Conservation (phyloP, 2,329 filamentous ascomycete genomes). For the Fusarium pseudoanthophilum region DNA sequence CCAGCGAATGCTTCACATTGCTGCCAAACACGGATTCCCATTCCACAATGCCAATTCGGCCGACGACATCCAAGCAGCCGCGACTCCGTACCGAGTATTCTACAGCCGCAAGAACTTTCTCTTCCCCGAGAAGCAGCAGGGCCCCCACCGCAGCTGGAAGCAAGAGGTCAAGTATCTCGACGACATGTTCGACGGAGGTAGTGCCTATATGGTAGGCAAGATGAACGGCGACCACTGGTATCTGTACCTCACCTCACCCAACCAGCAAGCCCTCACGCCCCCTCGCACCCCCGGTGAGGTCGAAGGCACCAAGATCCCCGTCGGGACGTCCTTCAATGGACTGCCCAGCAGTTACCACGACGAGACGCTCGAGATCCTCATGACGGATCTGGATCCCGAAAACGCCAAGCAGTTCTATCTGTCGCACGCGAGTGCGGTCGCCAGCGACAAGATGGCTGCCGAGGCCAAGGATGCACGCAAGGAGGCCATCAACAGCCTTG, state of each 20-base stretch:
- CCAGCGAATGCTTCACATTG: slow-evolving; percentile 91
- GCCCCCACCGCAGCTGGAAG: slow-evolving; percentile 96
- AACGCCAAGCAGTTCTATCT: slow-evolving; percentile 78
- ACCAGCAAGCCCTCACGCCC: slow-evolving; percentile 79
- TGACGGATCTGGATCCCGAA: slow-evolving; percentile 76
- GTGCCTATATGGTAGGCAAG: slow-evolving; percentile 99
- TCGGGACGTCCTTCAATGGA: slow-evolving; percentile 54
- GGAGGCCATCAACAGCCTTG: slow-evolving; percentile 67
- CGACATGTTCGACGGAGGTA: slow-evolving; percentile 89
- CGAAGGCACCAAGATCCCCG: slow-evolving; percentile 64
- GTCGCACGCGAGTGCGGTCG: slow-evolving; percentile 84
- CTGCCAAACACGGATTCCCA: slow-evolving; percentile 87
- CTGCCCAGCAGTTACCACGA: slow-evolving; percentile 67
- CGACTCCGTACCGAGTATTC: slow-evolving; percentile 94
- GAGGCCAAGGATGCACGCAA: slow-evolving; percentile 72
- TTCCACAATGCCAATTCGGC: slow-evolving; percentile 75
- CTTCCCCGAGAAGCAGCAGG: slow-evolving; percentile 92
- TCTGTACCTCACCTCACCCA: slow-evolving; percentile 92
- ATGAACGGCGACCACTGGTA: slow-evolving; percentile 99
- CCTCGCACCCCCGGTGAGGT: slow-evolving; percentile 76
- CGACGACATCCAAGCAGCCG: slow-evolving; percentile 76
- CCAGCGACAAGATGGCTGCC: slow-evolving; percentile 79
- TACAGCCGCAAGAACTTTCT: slow-evolving; percentile 99
- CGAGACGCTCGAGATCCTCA: slow-evolving; percentile 80
- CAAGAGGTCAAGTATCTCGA: slow-evolving; percentile 95